phyloP scores from a whole-genome alignment of 495 filamentous ascomycete species.

The Daldinia caldariorum region DNA sequence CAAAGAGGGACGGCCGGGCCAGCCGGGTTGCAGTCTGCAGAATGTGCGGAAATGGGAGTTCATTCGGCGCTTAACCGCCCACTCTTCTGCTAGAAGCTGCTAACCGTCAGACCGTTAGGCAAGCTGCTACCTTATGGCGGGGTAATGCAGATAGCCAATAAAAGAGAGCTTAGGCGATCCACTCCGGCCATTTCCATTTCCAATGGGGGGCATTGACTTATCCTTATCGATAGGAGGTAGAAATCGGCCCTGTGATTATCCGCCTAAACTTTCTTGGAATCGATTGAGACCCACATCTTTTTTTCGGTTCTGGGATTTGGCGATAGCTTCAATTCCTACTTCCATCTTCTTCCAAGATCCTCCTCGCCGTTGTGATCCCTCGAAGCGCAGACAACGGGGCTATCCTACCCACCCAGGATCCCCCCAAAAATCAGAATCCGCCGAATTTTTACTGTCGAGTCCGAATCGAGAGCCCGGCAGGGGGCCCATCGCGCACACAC shows the following conservation, averaged over 20 bases:
- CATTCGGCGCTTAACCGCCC: slow-evolving; percentile 45
- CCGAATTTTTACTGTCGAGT: not conserved
- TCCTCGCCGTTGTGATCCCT: not conserved
- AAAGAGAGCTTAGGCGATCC: not conserved
- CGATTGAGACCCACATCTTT: slow-evolving; percentile 25
- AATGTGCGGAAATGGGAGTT: slow-evolving; percentile 14
- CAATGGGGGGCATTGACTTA: too few relatives aligned
- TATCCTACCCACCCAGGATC: not conserved
- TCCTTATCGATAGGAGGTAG: slow-evolving; percentile 34
- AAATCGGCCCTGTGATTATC: slow-evolving; percentile 16
- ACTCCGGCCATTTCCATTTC: too few relatives aligned
- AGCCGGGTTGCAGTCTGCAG: slow-evolving; percentile 6
- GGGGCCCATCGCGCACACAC: slow-evolving; percentile 26
- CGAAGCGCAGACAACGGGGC: not conserved
- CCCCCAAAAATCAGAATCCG: not conserved
- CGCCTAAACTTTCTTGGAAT: slow-evolving; percentile 13
- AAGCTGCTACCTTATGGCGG: too few relatives aligned
- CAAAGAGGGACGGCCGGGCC: not conserved
- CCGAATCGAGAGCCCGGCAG: slow-evolving; percentile 23
- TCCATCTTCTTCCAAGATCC: not conserved
- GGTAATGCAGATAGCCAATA: slow-evolving; percentile 34
- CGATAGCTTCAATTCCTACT: slow-evolving; percentile 26
- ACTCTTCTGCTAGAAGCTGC: slow-evolving; percentile 31
- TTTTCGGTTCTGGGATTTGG: slow-evolving; percentile 7
- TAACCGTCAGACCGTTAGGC: too few relatives aligned